These are phyloP conservation scores for Acanthamoeba lenticulata DNA, from an alignment of 208 protist genomes.

Conservation along the genomic window DNA sequence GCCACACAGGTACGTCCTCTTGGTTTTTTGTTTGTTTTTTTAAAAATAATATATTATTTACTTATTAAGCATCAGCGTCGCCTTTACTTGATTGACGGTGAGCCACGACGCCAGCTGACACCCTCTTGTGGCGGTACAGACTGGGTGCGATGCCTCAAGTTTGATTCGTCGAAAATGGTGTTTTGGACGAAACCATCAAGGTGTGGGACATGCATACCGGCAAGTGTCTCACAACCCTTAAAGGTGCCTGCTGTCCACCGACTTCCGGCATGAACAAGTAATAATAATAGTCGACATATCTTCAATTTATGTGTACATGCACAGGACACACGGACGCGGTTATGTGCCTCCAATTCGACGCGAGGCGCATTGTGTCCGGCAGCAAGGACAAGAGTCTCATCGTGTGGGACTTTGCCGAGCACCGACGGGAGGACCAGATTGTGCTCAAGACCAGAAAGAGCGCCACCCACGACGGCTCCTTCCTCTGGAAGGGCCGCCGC, in stretches of 20 bases:
- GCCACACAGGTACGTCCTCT: neutral
- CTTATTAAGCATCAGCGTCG: too few species aligned
- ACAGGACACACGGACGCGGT: slow-evolving; percentile 49
- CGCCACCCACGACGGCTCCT: neutral
- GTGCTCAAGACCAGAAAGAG: slow-evolving; percentile 35
- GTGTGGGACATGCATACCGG: slow-evolving; percentile 62
- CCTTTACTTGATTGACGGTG: too few species aligned
- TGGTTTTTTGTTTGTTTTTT: neutral
- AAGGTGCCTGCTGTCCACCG: neutral
- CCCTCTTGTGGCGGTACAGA: neutral
- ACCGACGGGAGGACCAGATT: neutral
- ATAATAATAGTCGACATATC: too few species aligned
- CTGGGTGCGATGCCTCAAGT: slow-evolving; percentile 45
- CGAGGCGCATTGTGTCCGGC: slow-evolving; percentile 26
- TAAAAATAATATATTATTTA: too few species aligned
- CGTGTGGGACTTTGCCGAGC: slow-evolving; percentile 44
- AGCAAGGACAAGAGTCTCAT: slow-evolving; percentile 33
- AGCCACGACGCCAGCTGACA: too few species aligned
- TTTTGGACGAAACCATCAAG: slow-evolving; percentile 55
- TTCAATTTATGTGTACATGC: neutral
- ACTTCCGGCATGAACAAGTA: neutral
- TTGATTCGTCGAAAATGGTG: slow-evolving; percentile 38
- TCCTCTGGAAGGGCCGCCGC: slow-evolving; percentile 17
- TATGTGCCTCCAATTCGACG: slow-evolving; percentile 47
- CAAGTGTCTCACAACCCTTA: slow-evolving; percentile 33